Conservation (phyloP, 371 early-diverging fungal genomes). For the Apophysomyces sp. region DNA sequence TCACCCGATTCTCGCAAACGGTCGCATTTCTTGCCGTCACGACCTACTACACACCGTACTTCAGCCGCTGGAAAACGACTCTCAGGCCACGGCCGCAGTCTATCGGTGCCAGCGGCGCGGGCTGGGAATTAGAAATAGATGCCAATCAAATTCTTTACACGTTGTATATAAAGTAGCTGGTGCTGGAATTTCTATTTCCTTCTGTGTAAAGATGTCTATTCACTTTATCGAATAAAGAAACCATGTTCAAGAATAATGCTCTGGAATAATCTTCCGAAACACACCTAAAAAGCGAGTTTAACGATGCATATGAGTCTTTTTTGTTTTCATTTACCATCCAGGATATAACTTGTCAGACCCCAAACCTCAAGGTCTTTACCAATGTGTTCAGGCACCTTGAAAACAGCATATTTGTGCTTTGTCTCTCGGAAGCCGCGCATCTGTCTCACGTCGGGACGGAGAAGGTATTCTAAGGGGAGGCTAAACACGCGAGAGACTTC, state of each 20-base stretch:
- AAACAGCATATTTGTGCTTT: constrained; percentile 61
- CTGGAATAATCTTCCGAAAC: constrained; percentile 37
- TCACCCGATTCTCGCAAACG: background rate
- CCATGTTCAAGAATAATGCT: constrained; percentile 17
- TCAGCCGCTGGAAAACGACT: constrained; percentile 6
- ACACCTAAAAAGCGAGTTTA: constrained; percentile 18
- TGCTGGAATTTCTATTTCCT: too few species aligned
- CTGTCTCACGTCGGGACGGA: constrained; percentile 46
- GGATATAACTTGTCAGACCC: constrained; percentile 84
- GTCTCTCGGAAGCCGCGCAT: constrained; percentile 62
- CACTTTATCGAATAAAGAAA: background rate
- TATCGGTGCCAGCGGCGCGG: constrained; percentile 17
- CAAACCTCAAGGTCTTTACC: constrained; percentile 61
- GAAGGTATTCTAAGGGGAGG: constrained; percentile 64
- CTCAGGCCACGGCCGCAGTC: constrained; percentile 20
- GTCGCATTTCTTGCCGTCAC: background rate
- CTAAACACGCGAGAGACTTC: constrained; percentile 78
- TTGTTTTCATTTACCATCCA: constrained; percentile 47
- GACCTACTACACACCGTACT: constrained; percentile 5
- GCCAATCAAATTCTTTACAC: background rate
- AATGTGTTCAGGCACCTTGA: constrained; percentile 50
- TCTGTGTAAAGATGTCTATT: background rate
- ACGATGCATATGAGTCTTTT: background rate
- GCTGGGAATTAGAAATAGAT: background rate
- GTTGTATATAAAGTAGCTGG: background rate